Percentiles rank a stretch among this genome's conserved stretches.
phyloP scores from a whole-genome alignment of 176 grass and related monocot genomes.

The Ensete glaucum region DNA sequence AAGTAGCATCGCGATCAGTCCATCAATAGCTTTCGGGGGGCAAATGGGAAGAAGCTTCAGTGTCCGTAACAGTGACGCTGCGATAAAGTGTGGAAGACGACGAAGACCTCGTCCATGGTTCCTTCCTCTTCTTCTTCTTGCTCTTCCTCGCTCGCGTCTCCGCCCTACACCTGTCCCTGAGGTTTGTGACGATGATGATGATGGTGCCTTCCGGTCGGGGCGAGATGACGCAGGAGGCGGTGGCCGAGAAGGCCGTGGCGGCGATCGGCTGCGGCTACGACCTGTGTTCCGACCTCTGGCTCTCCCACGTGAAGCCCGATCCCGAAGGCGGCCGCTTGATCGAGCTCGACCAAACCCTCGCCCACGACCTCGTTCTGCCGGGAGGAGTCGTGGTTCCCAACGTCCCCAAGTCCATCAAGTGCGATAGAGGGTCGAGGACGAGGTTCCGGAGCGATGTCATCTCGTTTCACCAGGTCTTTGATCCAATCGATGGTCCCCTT shows the following conservation, averaged over 20 bases:
- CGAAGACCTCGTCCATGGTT: background rate
- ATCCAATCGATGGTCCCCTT: background rate
- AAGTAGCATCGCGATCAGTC: background rate
- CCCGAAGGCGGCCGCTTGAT: conserved; percentile 21
- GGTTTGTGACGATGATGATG: background rate
- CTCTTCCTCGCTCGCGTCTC: background rate
- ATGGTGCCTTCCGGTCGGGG: background rate
- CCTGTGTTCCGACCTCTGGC: conserved; percentile 36
- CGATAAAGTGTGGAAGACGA: background rate
- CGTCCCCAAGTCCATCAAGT: conserved; percentile 47
- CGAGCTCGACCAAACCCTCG: conserved; percentile 16
- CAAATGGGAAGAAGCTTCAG: background rate
- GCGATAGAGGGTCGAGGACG: conserved; percentile 63
- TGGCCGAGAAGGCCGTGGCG: conserved; percentile 55
- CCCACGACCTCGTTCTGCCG: conserved; percentile 42
- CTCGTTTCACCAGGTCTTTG: conserved; percentile 45
- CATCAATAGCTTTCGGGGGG: background rate
- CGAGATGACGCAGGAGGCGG: conserved; percentile 38
- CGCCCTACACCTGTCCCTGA: background rate
- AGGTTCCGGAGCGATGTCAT: conserved; percentile 69
- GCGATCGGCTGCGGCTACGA: conserved; percentile 73
- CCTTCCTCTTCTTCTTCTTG: background rate
- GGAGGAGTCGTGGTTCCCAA: conserved; percentile 34
- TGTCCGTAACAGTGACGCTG: background rate
- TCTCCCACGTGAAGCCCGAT: conserved; percentile 35